A percentile compares a stretch with the other conserved stretches of the same genome.
Conservation (phyloP, 805 yeast genomes). For the Brettanomyces nanus region DNA sequence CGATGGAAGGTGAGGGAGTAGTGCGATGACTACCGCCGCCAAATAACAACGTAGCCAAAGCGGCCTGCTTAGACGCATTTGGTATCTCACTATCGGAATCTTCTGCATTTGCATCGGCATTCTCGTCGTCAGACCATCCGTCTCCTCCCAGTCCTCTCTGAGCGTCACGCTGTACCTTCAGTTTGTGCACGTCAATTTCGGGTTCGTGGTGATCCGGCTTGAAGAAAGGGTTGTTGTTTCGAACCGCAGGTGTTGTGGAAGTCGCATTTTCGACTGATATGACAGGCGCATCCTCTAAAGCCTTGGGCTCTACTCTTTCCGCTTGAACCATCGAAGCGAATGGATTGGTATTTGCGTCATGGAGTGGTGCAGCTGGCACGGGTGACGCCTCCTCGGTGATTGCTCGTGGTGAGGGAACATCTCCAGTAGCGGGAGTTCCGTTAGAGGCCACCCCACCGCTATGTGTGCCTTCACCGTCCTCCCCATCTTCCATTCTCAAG, state of each 20-base stretch:
- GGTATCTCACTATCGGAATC: constrained; percentile 41
- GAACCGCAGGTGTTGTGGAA: constrained; percentile 5
- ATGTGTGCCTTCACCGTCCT: constrained; percentile 12
- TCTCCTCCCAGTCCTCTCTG: constrained; percentile 49
- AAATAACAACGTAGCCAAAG: constrained; percentile 45
- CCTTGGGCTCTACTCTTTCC: constrained; percentile 5
- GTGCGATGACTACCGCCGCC: constrained; percentile 31
- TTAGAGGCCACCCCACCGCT: constrained; percentile 8
- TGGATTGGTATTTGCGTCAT: constrained; percentile 45
- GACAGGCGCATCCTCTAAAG: constrained; percentile 13
- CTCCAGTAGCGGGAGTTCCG: constrained; percentile 6
- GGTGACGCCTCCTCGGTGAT: constrained; percentile 6
- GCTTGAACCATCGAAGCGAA: constrained; percentile 31
- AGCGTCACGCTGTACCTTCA: constrained; percentile 64
- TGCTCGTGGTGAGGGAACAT: constrained; percentile 3
- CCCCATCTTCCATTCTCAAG: constrained; percentile 34
- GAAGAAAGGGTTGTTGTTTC: constrained; percentile 50
- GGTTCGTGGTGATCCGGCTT: constrained; percentile 32
- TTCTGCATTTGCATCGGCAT: constrained; percentile 26
- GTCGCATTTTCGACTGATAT: constrained; percentile 37
- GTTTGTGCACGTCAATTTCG: constrained; percentile 44
- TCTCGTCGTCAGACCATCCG: constrained; percentile 33
- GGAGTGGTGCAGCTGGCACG: constrained; percentile 8
- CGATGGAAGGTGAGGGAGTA: neutral
- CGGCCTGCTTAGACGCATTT: constrained; percentile 45